Conservation (phyloP, 2,329 filamentous ascomycete species). For the Apiospora saccharicola region DNA sequence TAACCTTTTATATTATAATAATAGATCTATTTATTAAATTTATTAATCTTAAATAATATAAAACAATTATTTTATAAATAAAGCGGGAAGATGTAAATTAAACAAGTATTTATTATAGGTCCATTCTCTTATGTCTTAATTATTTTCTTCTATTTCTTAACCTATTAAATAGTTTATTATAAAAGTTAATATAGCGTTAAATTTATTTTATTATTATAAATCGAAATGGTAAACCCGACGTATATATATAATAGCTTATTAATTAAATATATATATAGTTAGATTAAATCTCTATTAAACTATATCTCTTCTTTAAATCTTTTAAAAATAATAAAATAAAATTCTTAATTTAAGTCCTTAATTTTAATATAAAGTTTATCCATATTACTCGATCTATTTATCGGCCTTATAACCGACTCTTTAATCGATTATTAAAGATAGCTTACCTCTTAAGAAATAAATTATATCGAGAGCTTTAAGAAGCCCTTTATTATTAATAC, state of each 20-base stretch:
- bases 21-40: background rate
- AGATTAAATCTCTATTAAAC: background rate
- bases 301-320: background rate
- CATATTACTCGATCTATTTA: background rate
- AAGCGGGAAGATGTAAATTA: background rate
- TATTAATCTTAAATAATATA: background rate
- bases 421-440: background rate
- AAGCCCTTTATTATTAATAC: background rate
- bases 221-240: background rate
- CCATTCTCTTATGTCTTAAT: background rate
- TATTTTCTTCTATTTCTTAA: too few relatives aligned
- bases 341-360: background rate
- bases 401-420: background rate
- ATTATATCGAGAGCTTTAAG: background rate
- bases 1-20: background rate
- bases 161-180: background rate
- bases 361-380: background rate
- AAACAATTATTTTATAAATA: background rate
- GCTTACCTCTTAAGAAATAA: background rate
- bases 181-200: background rate
- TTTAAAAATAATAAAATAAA: background rate
- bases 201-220: background rate
- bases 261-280: background rate
- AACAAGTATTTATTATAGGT: background rate
- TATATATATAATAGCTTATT: background rate